Evolutionary conservation across 1,284 basidiomycete species (phyloP).

Genomic region (Cryptococcus sp.): DNA sequence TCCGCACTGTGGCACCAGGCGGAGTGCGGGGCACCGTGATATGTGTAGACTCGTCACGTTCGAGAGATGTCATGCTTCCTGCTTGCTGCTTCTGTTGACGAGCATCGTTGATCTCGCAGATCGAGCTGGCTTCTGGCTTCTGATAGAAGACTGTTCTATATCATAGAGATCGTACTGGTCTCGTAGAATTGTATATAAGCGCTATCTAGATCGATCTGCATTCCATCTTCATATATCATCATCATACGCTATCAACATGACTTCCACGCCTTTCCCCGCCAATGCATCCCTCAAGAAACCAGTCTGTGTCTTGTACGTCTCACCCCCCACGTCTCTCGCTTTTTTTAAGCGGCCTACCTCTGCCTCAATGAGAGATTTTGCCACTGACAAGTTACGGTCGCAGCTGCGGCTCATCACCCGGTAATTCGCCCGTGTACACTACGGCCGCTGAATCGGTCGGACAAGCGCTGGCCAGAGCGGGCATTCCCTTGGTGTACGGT

Average conservation of each 20-base stretch:
- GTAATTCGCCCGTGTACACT: conserved; percentile 64
- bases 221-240: too few relatives aligned
- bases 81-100: too few relatives aligned
- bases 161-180: too few relatives aligned
- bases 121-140: too few relatives aligned
- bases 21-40: too few relatives aligned
- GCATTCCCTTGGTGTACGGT: conserved; percentile 77
- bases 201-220: too few relatives aligned
- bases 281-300: conserved; percentile 32
- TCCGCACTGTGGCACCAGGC: too few relatives aligned
- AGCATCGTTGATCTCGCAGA: too few relatives aligned
- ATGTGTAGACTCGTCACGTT: too few relatives aligned
- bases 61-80: too few relatives aligned
- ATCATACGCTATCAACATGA: conserved; percentile 4
- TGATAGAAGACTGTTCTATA: too few relatives aligned
- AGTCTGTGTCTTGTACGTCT: conserved; percentile 52
- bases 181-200: too few relatives aligned
- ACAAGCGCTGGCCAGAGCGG: conserved; percentile 65
- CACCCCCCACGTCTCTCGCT: conserved; percentile 15
- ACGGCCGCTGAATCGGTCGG: conserved; percentile 77
- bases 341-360: neutral
- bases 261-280: conserved; percentile 30
- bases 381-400: conserved; percentile 1
- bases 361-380: neutral
- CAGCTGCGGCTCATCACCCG: conserved; percentile 70